Evolutionary conservation across 352 stramenopile species (phyloP), one percentile per base, ranked within the genome.

Genomic region (Pythium plurisporium): DNA sequence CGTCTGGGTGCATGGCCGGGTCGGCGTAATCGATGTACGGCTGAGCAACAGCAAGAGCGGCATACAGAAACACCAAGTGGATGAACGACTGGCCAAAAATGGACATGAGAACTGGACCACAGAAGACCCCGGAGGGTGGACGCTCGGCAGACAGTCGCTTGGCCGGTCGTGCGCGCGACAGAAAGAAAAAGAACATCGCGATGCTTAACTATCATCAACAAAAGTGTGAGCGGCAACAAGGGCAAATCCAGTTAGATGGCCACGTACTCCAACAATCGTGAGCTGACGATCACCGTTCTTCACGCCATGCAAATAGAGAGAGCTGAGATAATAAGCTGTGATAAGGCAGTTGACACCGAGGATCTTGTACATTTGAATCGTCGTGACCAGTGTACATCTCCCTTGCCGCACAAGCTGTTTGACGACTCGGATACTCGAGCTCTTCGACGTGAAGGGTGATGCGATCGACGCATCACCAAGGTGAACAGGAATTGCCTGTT

Each of bases 401-500:
- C 94, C 95, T 67, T 99, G 96, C 51, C 93, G 86, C 17, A 98
- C 62, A 20, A 99, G 87, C 47, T 98, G 82, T 46, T 97, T 89
- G 42, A 65, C 65, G 17, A 84, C 72, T 30, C 65, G 67, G 22
- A 91, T 81, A 30, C 72, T 84, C 71, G 92, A 75, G 79, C 94
- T 69, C 83, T 89, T 72, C 31, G 89, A 95, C 6, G 96, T 99
- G 72, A 99, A 99, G 1, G 96, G 96, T 30, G 95, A 98, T 17
- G 96, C 96, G 40, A 99, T 96, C 1, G 90, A 98, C 2, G 96
- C 96, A 74, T 99, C 96, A 3, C 96, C 96, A 41, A 98, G 75
- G 54, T 95, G 93, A 0, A 98, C 91, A 55, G 97, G 36, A 2
- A 87, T 57, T 3, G 73, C 26, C 79, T 54, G 43, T 22, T 75